Conservation (phyloP, 345 rosid genomes). For the Hibiscus tridactylites region DNA sequence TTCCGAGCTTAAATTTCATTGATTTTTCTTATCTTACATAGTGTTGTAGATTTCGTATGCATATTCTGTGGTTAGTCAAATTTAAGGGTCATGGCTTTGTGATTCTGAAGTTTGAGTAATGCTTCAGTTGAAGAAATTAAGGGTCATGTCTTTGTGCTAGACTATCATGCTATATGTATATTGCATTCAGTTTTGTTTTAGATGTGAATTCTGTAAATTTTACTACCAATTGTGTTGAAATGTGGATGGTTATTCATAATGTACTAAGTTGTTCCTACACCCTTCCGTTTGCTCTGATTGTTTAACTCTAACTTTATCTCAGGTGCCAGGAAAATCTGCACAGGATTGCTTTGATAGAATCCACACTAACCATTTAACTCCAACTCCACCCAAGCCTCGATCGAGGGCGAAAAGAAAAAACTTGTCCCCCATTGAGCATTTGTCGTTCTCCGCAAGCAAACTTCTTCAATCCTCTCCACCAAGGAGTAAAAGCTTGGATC, state of each 20-base stretch:
- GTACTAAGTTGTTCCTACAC: background rate
- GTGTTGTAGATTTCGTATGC: background rate
- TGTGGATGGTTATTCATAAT: background rate
- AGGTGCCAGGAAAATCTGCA: conserved; percentile 80
- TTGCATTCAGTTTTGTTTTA: background rate
- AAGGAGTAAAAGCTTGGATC: conserved; percentile 24
- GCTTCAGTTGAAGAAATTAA: too few species aligned
- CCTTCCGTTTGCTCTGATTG: background rate
- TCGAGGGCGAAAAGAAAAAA: conserved; percentile 36
- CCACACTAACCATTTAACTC: conserved; percentile 50
- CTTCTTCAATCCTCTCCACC: conserved; percentile 35
- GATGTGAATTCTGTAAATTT: background rate
- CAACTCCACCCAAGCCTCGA: conserved; percentile 44
- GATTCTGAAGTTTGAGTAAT: too few species aligned
- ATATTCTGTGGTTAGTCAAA: conserved; percentile 2
- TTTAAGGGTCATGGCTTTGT: background rate
- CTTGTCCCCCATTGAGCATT: conserved; percentile 32
- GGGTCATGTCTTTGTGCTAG: background rate
- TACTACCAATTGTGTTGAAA: background rate
- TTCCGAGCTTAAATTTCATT: background rate
- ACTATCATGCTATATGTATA: background rate
- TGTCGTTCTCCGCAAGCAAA: conserved; percentile 63
- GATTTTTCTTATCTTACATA: background rate
- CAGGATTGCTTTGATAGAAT: conserved; percentile 79
- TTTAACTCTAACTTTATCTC: conserved; percentile 12